Conservation (phyloP, 768 basidiomycete species). For the Boletus patriciae region DNA sequence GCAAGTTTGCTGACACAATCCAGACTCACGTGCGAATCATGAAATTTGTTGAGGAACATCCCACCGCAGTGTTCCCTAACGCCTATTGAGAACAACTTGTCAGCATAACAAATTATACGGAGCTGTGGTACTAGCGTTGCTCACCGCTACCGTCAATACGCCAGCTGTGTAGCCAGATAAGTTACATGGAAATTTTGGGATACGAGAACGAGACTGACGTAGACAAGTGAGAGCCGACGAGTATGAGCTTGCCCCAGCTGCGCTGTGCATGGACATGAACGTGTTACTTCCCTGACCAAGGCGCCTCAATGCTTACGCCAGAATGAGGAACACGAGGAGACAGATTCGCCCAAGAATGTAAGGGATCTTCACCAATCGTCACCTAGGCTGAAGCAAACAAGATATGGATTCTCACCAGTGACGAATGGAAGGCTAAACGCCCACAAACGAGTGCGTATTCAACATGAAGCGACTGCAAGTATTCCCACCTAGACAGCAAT, state of each 20-base stretch:
- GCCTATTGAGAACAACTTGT: constrained; percentile 2
- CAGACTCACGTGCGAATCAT: constrained; percentile 26
- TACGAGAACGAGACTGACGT: constrained; percentile 15
- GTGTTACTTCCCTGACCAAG: background rate
- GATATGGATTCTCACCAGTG: constrained; percentile 18
- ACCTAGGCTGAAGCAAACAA: background rate
- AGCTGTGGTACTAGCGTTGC: background rate
- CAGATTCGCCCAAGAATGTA: constrained; percentile 20
- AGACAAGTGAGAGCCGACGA: background rate
- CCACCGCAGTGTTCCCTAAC: constrained; percentile 5
- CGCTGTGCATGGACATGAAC: constrained; percentile 5
- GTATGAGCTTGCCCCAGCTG: background rate
- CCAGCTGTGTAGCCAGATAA: constrained; percentile 9
- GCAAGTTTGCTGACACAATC: background rate
- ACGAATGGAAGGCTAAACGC: constrained; percentile 14
- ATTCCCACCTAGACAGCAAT: constrained; percentile 22
- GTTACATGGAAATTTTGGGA: background rate
- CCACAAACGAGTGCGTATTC: constrained; percentile 18
- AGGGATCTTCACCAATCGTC: constrained; percentile 14
- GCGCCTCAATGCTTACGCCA: constrained; percentile 8
- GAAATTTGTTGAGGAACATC: constrained; percentile 23
- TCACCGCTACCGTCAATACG: constrained; percentile 1
- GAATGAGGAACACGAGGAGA: constrained; percentile 10
- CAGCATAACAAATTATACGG: background rate
- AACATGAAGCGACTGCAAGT: constrained; percentile 12